Percentiles rank a stretch among this genome's conserved stretches.
Evolutionary conservation across 2,329 filamentous ascomycete species (phyloP).

Genomic region (Xylaria sp.): DNA sequence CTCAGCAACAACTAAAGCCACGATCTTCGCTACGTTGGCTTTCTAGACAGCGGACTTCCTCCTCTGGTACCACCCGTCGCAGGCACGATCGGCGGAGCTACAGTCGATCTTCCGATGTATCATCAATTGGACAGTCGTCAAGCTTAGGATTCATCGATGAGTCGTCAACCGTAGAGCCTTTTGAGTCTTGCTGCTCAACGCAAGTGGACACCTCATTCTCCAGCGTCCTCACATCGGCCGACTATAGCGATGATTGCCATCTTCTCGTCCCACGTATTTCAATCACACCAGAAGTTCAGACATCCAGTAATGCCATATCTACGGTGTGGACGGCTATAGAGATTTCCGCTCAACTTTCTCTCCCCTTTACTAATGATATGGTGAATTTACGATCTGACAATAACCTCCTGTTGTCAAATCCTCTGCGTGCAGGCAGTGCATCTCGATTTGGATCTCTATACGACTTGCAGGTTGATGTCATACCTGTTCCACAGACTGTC

Average conservation of each 20-base stretch:
- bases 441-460: slow-evolving; percentile 59
- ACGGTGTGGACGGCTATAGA: slow-evolving; percentile 63
- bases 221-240: slow-evolving; percentile 46
- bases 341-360: slow-evolving; percentile 55
- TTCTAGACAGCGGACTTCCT: slow-evolving; percentile 40
- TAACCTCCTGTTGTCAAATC: slow-evolving; percentile 31
- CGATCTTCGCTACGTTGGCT: slow-evolving; percentile 41
- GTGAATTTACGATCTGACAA: slow-evolving; percentile 11
- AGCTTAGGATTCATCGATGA: slow-evolving; percentile 27
- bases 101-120: slow-evolving; percentile 38
- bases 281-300: slow-evolving; percentile 55
- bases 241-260: slow-evolving; percentile 40
- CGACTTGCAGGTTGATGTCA: slow-evolving; percentile 59
- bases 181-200: slow-evolving; percentile 21
- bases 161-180: slow-evolving; percentile 25
- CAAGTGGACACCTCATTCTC: slow-evolving; percentile 40
- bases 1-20: slow-evolving; percentile 38
- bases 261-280: slow-evolving; percentile 57
- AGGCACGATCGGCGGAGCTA: slow-evolving; percentile 31
- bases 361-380: slow-evolving; percentile 31
- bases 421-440: slow-evolving; percentile 39
- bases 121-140: slow-evolving; percentile 32
- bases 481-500: slow-evolving; percentile 54
- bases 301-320: slow-evolving; percentile 49
- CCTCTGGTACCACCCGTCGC: slow-evolving; percentile 40